phyloP scores from a whole-genome alignment of 139 green algal genomes.

The Raphidocelis subcapitata region DNA sequence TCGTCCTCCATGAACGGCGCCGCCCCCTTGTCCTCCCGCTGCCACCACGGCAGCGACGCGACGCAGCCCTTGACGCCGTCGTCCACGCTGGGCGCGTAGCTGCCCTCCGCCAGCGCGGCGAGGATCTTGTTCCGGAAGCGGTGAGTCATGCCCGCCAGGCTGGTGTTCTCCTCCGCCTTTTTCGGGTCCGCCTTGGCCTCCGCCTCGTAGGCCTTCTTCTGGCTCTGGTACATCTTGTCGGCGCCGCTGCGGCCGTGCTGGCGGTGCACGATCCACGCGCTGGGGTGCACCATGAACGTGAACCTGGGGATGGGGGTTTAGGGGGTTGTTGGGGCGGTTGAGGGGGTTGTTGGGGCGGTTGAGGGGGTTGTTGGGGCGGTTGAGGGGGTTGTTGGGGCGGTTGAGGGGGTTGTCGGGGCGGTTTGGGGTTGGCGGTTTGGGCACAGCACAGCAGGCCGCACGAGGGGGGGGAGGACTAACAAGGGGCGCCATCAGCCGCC shows the following conservation, averaged over 20 bases:
- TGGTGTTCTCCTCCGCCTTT: slow-evolving; percentile 18
- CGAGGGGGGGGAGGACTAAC: too few species aligned
- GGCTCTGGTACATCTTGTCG: slow-evolving; percentile 36
- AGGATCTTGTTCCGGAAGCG: slow-evolving; percentile 25
- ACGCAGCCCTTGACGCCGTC: slow-evolving; percentile 21
- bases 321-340: too few species aligned
- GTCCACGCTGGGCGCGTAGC: slow-evolving; percentile 15
- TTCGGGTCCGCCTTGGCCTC: not conserved
- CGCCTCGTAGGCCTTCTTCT: slow-evolving; percentile 30
- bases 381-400: too few species aligned
- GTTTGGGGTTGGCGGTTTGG: too few species aligned
- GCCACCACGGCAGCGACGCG: slow-evolving; percentile 22
- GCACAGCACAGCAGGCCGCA: too few species aligned
- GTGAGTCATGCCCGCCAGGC: slow-evolving; percentile 21
- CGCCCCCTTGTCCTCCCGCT: too few species aligned
- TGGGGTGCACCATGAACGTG: slow-evolving; percentile 25
- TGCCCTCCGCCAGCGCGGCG: slow-evolving; percentile 13
- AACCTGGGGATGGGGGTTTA: slow-evolving; percentile 3
- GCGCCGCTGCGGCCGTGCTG: slow-evolving; percentile 27
- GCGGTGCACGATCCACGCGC: slow-evolving; percentile 26
- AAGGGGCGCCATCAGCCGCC: too few species aligned
- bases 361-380: too few species aligned
- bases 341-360: too few species aligned
- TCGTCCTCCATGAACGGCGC: too few species aligned
- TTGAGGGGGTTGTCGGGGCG: too few species aligned